Evolutionary conservation across 345 rosid species (phyloP).

Genomic region (Abelmoschus esculentus): DNA sequence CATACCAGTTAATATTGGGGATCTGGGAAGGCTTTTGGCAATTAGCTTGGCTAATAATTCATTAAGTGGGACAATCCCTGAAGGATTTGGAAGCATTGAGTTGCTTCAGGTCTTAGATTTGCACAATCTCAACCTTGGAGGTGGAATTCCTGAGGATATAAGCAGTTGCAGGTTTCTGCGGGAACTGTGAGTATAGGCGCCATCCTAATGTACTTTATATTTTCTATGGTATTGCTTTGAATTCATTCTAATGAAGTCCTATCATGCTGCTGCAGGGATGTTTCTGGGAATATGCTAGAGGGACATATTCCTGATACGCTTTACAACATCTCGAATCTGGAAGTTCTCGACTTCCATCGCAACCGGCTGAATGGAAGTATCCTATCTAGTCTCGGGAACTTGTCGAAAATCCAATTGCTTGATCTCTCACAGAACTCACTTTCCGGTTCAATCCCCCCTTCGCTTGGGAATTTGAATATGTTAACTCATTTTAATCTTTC

Average conservation of each 20-base stretch:
- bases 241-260: conserved; percentile 15
- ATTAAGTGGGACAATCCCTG: conserved; percentile 54
- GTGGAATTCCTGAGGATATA: conserved; percentile 53
- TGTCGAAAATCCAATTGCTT: conserved; percentile 46
- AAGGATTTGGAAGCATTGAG: conserved; percentile 55
- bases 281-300: conserved; percentile 67
- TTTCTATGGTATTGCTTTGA: conserved; percentile 10
- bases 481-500: conserved; percentile 64
- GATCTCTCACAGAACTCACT: conserved; percentile 67
- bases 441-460: conserved; percentile 63
- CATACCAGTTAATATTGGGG: conserved; percentile 47
- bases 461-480: conserved; percentile 46
- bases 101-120: conserved; percentile 66
- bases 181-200: conserved; percentile 63
- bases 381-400: conserved; percentile 50
- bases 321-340: conserved; percentile 57
- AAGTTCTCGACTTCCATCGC: conserved; percentile 65
- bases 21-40: conserved; percentile 48
- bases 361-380: conserved; percentile 66
- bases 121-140: conserved; percentile 65
- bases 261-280: conserved; percentile 56
- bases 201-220: conserved; percentile 16
- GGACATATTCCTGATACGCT: conserved; percentile 58
- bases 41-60: conserved; percentile 68
- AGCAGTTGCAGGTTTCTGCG: conserved; percentile 70